phyloP scores from a whole-genome alignment of 306 rosid species.

The Fragaria iinumae region DNA sequence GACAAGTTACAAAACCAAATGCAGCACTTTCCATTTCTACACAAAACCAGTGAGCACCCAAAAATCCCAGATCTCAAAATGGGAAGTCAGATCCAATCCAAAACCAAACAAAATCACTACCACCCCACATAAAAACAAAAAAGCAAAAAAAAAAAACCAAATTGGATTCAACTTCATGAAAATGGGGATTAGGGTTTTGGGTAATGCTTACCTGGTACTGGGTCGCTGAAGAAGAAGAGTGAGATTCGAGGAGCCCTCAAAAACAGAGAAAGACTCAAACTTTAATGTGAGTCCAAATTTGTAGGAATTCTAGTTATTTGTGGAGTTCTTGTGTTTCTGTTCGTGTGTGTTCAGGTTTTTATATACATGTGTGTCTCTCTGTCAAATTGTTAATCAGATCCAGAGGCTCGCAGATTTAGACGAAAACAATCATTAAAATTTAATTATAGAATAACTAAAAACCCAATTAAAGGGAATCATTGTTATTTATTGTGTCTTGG shows the following conservation, averaged over 20 bases:
- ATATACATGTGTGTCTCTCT: slow-evolving; percentile 8
- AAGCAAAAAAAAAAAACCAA: slow-evolving; percentile 6
- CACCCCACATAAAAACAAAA: slow-evolving; percentile 13
- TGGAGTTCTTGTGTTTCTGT: slow-evolving; percentile 10
- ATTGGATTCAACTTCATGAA: slow-evolving; percentile 19
- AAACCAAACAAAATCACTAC: slow-evolving; percentile 46
- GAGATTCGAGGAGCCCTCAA: slow-evolving; percentile 46
- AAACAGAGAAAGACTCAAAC: slow-evolving; percentile 7
- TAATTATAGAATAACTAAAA: neutral
- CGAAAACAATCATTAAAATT: slow-evolving; percentile 10
- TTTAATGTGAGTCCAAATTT: slow-evolving; percentile 46
- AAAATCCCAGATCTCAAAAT: slow-evolving; percentile 39
- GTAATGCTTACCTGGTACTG: slow-evolving; percentile 30
- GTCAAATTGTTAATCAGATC: slow-evolving; percentile 29
- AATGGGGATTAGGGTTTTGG: slow-evolving; percentile 54
- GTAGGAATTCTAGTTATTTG: slow-evolving; percentile 35
- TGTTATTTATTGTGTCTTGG: slow-evolving; percentile 12
- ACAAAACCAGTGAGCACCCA: slow-evolving; percentile 15
- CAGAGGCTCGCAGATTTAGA: slow-evolving; percentile 22
- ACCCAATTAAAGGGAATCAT: slow-evolving; percentile 11
- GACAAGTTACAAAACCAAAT: slow-evolving; percentile 13
- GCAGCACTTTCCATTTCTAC: slow-evolving; percentile 17
- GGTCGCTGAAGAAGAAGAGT: slow-evolving; percentile 26
- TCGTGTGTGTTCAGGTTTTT: slow-evolving; percentile 26
- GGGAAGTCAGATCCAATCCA: slow-evolving; percentile 19